phyloP scores from a whole-genome alignment of 371 early-diverging fungal genomes.

The Mucor mucedo region DNA sequence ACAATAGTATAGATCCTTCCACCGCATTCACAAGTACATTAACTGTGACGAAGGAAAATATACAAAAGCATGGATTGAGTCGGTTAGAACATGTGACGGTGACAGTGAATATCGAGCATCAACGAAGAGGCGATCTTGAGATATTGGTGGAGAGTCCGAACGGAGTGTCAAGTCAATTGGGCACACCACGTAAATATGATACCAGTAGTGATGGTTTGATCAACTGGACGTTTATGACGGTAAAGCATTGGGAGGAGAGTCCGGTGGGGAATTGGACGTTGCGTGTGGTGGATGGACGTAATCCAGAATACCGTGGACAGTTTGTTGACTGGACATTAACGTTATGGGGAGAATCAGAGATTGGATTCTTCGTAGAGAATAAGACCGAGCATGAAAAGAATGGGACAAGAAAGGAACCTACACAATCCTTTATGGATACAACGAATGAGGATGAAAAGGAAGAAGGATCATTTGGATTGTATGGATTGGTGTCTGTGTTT shows the following conservation, averaged over 20 bases:
- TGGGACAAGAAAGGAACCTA: background rate
- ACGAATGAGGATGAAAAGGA: background rate
- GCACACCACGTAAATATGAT: constrained; percentile 71
- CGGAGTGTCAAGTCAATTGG: constrained; percentile 73
- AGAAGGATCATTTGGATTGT: background rate
- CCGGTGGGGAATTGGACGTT: constrained; percentile 84
- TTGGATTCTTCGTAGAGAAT: background rate
- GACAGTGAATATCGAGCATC: constrained; percentile 78
- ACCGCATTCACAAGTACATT: constrained; percentile 42
- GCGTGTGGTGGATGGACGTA: constrained; percentile 57
- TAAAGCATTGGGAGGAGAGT: constrained; percentile 93
- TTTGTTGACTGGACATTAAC: constrained; percentile 70
- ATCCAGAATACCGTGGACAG: constrained; percentile 49
- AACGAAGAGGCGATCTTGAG: constrained; percentile 81
- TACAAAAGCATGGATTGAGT: constrained; percentile 55
- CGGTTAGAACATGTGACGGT: constrained; percentile 86
- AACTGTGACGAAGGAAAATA: constrained; percentile 47
- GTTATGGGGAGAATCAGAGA: constrained; percentile 67
- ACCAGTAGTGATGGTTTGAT: constrained; percentile 67
- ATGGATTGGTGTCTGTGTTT: constrained; percentile 11
- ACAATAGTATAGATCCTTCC: constrained; percentile 38
- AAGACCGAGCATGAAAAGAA: too few species aligned
- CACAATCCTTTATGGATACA: constrained; percentile 7
- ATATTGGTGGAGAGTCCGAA: constrained; percentile 77
- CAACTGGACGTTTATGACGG: constrained; percentile 94